These are phyloP conservation scores for Xylariales sp. DNA, from an alignment of 2,329 filamentous ascomycete genomes.

Conservation along the genomic window DNA sequence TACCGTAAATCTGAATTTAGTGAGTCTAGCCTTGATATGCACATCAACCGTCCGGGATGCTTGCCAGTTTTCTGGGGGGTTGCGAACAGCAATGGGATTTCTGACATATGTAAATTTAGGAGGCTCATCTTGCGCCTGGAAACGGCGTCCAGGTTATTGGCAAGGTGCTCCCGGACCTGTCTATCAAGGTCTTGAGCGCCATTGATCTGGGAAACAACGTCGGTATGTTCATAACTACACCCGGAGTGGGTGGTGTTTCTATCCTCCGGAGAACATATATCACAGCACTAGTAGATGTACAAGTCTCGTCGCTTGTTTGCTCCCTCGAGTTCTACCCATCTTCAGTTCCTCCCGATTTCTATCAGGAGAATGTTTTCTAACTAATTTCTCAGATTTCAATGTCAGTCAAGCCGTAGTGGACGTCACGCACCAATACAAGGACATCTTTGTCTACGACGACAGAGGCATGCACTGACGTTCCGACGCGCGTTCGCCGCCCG, in stretches of 20 bases:
- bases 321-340: too few species aligned
- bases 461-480: constrained; percentile 29
- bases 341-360: too few species aligned
- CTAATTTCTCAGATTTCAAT: constrained; percentile 69
- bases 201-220: constrained; percentile 65
- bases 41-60: too few species aligned
- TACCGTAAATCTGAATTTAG: constrained; percentile 68
- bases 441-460: constrained; percentile 63
- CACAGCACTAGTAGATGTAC: too few species aligned
- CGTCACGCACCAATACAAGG: constrained; percentile 73
- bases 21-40: too few species aligned
- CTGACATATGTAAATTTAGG: constrained; percentile 39
- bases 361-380: too few species aligned
- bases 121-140: constrained; percentile 63
- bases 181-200: constrained; percentile 64
- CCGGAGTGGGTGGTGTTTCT: too few species aligned
- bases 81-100: background rate
- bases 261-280: too few species aligned
- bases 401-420: constrained; percentile 78
- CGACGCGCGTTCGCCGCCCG: constrained; percentile 10
- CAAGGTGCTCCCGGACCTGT: constrained; percentile 70
- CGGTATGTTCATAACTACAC: constrained; percentile 48
- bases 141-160: constrained; percentile 74
- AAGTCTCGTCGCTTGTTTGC: too few species aligned
- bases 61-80: too few species aligned